These are phyloP conservation scores for Suhomyces bolitotheri DNA, from an alignment of 1,139 yeast species.

Conservation along the genomic window DNA sequence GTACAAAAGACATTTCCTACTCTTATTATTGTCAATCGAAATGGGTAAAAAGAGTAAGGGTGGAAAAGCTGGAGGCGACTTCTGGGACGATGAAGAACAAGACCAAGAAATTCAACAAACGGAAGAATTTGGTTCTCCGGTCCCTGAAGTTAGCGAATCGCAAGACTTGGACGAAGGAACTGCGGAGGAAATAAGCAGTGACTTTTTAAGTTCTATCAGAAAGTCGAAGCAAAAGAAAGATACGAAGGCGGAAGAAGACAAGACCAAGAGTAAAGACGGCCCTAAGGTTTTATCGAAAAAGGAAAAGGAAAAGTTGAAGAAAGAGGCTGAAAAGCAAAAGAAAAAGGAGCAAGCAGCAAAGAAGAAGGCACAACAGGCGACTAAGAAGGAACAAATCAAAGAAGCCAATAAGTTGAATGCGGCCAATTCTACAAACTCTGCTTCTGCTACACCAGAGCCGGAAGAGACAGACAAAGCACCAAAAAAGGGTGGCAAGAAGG, in stretches of 20 bases:
- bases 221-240: constrained; percentile 77
- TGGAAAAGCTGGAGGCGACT: constrained; percentile 57
- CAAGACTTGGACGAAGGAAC: constrained; percentile 36
- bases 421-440: constrained; percentile 44
- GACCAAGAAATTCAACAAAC: constrained; percentile 57
- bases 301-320: constrained; percentile 96
- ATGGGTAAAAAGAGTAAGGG: constrained; percentile 53
- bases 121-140: constrained; percentile 45
- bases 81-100: constrained; percentile 82
- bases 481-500: constrained; percentile 64
- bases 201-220: constrained; percentile 81
- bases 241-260: constrained; percentile 53
- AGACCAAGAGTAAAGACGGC: constrained; percentile 48
- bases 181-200: constrained; percentile 54
- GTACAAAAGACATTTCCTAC: too few species aligned
- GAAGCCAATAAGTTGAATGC: constrained; percentile 60
- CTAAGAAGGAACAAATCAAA: constrained; percentile 63
- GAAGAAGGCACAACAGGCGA: constrained; percentile 69
- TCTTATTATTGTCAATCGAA: constrained; percentile 8
- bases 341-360: constrained; percentile 89
- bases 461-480: constrained; percentile 29
- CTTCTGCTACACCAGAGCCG: constrained; percentile 27
- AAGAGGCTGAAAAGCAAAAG: constrained; percentile 91
- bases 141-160: constrained; percentile 23
- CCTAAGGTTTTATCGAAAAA: constrained; percentile 87